Percentiles rank a stretch among this genome's conserved stretches.
These are phyloP conservation scores for Penicillium riverlandense DNA, from an alignment of 495 filamentous ascomycete species.

Conservation along the genomic window DNA sequence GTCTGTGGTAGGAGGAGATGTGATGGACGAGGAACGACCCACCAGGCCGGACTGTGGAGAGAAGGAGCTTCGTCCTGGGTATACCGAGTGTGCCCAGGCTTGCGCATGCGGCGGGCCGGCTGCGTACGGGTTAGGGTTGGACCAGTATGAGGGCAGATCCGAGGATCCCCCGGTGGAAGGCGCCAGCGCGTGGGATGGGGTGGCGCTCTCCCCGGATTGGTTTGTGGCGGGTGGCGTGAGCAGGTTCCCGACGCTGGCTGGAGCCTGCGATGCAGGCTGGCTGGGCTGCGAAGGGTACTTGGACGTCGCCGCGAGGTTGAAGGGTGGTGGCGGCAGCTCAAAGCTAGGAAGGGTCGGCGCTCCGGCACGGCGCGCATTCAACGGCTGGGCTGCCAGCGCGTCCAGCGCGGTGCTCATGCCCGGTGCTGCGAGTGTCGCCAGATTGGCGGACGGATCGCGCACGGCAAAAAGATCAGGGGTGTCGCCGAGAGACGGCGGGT, in stretches of 20 bases:
- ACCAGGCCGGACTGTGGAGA: constrained; percentile 45
- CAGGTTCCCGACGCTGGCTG: constrained; percentile 51
- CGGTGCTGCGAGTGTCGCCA: constrained; percentile 39
- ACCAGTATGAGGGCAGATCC: constrained; percentile 42
- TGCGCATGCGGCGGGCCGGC: constrained; percentile 33
- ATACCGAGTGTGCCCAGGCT: constrained; percentile 33
- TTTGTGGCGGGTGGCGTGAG: constrained; percentile 55
- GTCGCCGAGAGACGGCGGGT: constrained; percentile 21
- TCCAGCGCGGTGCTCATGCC: constrained; percentile 42
- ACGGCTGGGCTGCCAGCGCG: constrained; percentile 34
- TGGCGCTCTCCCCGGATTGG: constrained; percentile 50
- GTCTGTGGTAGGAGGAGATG: constrained; percentile 44
- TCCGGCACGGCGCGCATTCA: constrained; percentile 53
- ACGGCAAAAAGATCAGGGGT: constrained; percentile 28
- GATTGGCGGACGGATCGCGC: constrained; percentile 20
- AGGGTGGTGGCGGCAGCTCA: constrained; percentile 50
- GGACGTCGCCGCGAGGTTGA: constrained; percentile 21
- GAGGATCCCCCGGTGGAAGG: constrained; percentile 36
- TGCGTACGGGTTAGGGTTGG: constrained; percentile 46
- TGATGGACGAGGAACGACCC: constrained; percentile 34
- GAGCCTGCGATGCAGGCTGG: constrained; percentile 28
- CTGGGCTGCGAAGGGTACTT: constrained; percentile 37
- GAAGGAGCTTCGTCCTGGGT: constrained; percentile 43
- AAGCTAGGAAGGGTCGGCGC: constrained; percentile 56
- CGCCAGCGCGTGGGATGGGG: constrained; percentile 44